Percentiles rank a stretch among this genome's conserved stretches.
phyloP scores from a whole-genome alignment of 805 yeast species.

The Debaryomyces maramus region DNA sequence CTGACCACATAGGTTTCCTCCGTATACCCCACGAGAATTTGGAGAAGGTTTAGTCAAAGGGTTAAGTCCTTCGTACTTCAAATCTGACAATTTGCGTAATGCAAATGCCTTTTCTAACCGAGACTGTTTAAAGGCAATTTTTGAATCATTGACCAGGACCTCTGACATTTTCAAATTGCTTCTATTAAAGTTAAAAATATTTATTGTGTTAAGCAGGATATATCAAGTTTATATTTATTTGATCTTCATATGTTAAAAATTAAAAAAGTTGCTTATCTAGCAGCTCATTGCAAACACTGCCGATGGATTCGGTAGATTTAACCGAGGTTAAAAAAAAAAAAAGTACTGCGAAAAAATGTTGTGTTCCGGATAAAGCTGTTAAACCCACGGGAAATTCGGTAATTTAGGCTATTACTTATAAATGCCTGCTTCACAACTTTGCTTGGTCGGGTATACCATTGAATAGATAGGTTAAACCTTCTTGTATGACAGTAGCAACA shows the following conservation, averaged over 20 bases:
- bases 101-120: conserved; percentile 14
- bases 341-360: too few relatives aligned
- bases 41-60: conserved; percentile 33
- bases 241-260: too few relatives aligned
- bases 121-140: conserved; percentile 2
- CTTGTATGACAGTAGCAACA: conserved; percentile 43
- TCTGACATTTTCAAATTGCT: not conserved
- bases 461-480: conserved; percentile 37
- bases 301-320: not conserved
- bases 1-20: conserved; percentile 40
- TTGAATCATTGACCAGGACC: not conserved
- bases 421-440: conserved; percentile 2
- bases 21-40: conserved; percentile 39
- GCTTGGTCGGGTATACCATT: conserved; percentile 22
- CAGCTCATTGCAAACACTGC: not conserved
- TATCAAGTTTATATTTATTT: too few relatives aligned
- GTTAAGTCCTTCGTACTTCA: conserved; percentile 18
- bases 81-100: conserved; percentile 5
- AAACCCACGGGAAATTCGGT: not conserved
- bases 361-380: too few relatives aligned
- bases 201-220: too few relatives aligned
- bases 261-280: not conserved
- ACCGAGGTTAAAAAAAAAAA: conserved; percentile 4
- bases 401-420: conserved; percentile 1
- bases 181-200: too few relatives aligned